Conservation (phyloP, 78 protist species). For the Diacronema lutheri region DNA sequence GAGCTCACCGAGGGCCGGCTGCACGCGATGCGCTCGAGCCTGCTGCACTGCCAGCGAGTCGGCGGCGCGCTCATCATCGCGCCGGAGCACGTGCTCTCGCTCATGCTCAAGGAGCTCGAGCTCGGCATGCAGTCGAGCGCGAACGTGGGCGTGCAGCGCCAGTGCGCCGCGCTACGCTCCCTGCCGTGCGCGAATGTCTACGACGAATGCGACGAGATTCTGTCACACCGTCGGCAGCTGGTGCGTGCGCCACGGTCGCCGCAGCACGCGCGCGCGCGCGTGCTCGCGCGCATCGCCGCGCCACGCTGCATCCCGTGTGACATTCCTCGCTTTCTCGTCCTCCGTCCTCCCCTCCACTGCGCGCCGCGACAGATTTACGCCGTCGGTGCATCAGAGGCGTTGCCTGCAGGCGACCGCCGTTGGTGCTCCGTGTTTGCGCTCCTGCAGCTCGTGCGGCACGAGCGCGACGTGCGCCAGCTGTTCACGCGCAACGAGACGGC, state of each 20-base stretch:
- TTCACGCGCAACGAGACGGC: too few relatives aligned
- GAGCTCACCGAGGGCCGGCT: neutral
- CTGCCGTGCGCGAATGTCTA: neutral
- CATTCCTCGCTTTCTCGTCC: too few relatives aligned
- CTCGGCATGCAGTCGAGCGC: neutral
- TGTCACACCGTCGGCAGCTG: neutral
- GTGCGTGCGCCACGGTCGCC: too few relatives aligned
- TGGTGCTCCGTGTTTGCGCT: conserved; percentile 5
- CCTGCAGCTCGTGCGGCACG: neutral
- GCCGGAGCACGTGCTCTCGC: conserved; percentile 28
- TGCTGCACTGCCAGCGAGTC: neutral
- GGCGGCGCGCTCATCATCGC: neutral
- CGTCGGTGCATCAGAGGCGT: neutral
- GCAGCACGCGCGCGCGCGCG: too few relatives aligned
- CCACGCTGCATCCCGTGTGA: too few relatives aligned
- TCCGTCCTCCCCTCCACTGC: too few relatives aligned
- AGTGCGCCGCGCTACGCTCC: too few relatives aligned
- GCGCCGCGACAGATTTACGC: too few relatives aligned
- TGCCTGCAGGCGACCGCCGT: neutral
- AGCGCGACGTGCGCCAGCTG: neutral
- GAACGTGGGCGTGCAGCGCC: too few relatives aligned
- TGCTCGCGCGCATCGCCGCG: too few relatives aligned
- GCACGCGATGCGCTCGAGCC: neutral
- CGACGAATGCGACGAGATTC: conserved; percentile 27
- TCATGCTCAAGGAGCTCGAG: conserved; percentile 29